Evolutionary conservation across 1,284 basidiomycete genomes (phyloP).

Genomic region (Tremellales sp.): DNA sequence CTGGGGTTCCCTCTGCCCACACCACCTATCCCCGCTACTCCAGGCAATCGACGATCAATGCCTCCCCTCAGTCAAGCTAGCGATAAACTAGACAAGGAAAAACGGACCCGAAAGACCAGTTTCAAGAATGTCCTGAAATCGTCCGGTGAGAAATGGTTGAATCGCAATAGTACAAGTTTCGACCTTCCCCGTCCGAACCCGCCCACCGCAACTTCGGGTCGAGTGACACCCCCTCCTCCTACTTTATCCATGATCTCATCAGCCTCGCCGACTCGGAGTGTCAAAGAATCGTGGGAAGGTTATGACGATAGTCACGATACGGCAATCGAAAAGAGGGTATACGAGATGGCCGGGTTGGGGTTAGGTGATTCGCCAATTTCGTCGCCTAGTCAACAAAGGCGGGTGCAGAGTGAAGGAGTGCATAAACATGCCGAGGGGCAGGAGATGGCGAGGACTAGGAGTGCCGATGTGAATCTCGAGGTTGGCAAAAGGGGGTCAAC

Average conservation of each 20-base stretch:
- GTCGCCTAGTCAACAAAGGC: background rate
- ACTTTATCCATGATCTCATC: background rate
- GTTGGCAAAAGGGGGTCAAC: constrained; percentile 2
- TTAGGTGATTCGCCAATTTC: constrained; percentile 5
- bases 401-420: background rate
- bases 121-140: constrained; percentile 38
- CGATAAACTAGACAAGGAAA: constrained; percentile 1
- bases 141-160: constrained; percentile 28
- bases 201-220: constrained; percentile 3
- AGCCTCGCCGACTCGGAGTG: constrained; percentile 1
- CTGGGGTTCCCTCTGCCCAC: constrained; percentile 9
- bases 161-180: constrained; percentile 15
- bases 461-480: constrained; percentile 11
- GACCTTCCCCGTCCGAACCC: constrained; percentile 19
- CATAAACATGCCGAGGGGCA: constrained; percentile 6
- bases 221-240: background rate
- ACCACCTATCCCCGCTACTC: constrained; percentile 13
- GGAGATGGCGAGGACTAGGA: constrained; percentile 6
- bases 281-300: constrained; percentile 10
- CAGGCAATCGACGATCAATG: constrained; percentile 24
- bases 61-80: constrained; percentile 17
- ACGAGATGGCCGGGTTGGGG: constrained; percentile 42
- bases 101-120: constrained; percentile 32
- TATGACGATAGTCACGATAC: constrained; percentile 15
- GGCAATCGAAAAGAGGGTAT: constrained; percentile 40